These are phyloP conservation scores for Trichoderma orchidacearum DNA, from an alignment of 495 filamentous ascomycete species.

Conservation along the genomic window DNA sequence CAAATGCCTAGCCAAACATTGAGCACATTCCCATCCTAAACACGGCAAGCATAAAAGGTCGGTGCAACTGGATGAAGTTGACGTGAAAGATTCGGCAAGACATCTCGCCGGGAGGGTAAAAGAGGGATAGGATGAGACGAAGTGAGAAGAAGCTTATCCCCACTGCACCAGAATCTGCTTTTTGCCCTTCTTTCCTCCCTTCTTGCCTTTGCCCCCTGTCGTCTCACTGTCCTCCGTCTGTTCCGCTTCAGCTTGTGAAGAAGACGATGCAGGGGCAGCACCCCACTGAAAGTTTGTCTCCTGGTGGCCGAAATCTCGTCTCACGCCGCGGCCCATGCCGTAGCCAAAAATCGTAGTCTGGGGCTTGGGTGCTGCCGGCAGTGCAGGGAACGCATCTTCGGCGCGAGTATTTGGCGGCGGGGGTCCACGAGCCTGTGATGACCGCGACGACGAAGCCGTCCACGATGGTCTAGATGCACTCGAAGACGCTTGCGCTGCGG, in stretches of 20 bases:
- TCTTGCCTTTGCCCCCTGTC: conserved; percentile 38
- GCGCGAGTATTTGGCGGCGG: conserved; percentile 9
- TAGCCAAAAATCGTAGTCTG: conserved; percentile 71
- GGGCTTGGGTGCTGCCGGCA: conserved; percentile 67
- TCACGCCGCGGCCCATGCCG: conserved; percentile 48
- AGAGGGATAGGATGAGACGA: no score
- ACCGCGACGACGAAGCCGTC: conserved; percentile 10
- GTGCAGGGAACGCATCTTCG: conserved; percentile 63
- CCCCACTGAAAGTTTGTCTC: conserved; percentile 30
- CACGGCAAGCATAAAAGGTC: no score
- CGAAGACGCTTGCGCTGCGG: conserved; percentile 17
- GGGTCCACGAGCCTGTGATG: not conserved
- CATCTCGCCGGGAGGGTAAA: no score
- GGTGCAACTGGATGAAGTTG: no score
- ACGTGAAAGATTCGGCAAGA: no score
- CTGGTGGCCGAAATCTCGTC: conserved; percentile 43
- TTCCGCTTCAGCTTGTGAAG: conserved; percentile 3
- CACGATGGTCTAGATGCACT: conserved; percentile 17
- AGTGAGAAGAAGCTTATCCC: conserved; percentile 30
- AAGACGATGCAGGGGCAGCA: conserved; percentile 3
- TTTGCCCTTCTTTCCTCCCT: conserved; percentile 67
- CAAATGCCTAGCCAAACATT: not conserved
- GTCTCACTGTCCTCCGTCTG: conserved; percentile 21
- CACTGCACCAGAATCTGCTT: conserved; percentile 62
- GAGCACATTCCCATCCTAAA: not conserved